These are phyloP conservation scores for Nothophaeocryptopus gaeumannii DNA, from an alignment of 2,329 filamentous ascomycete genomes.

Conservation along the genomic window DNA sequence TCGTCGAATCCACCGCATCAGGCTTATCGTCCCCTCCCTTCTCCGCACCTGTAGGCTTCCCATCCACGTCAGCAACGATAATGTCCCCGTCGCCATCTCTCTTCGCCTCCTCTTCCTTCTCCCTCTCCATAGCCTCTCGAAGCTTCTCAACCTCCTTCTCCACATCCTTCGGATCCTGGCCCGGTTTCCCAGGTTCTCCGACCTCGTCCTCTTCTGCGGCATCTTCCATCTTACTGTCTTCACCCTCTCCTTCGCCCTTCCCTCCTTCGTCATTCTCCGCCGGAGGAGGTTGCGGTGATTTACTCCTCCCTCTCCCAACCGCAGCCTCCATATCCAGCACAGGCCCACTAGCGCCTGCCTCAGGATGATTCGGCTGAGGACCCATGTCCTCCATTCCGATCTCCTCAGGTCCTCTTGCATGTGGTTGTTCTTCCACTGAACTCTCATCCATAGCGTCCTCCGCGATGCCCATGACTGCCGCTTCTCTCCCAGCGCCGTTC, in stretches of 20 bases:
- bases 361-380: constrained; percentile 53
- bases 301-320: constrained; percentile 34
- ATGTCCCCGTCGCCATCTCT: constrained; percentile 31
- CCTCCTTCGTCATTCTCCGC: not conserved
- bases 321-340: constrained; percentile 43
- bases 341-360: constrained; percentile 8
- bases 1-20: constrained; percentile 7
- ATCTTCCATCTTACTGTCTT: not conserved
- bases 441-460: constrained; percentile 38
- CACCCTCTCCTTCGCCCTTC: constrained; percentile 6
- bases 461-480: constrained; percentile 1
- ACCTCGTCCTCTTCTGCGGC: constrained; percentile 12
- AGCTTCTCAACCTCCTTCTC: constrained; percentile 21
- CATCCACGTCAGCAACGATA: constrained; percentile 30
- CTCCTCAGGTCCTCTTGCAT: constrained; percentile 78
- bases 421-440: constrained; percentile 55
- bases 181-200: constrained; percentile 19
- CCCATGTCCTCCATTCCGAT: constrained; percentile 87
- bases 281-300: constrained; percentile 25
- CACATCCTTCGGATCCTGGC: constrained; percentile 21
- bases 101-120: constrained; percentile 23
- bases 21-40: constrained; percentile 5
- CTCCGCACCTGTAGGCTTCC: constrained; percentile 18
- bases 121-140: constrained; percentile 18
- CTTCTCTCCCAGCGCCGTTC: constrained; percentile 27